phyloP scores from a whole-genome alignment of 371 early-diverging fungal genomes.

The Syncephalis fuscata region DNA sequence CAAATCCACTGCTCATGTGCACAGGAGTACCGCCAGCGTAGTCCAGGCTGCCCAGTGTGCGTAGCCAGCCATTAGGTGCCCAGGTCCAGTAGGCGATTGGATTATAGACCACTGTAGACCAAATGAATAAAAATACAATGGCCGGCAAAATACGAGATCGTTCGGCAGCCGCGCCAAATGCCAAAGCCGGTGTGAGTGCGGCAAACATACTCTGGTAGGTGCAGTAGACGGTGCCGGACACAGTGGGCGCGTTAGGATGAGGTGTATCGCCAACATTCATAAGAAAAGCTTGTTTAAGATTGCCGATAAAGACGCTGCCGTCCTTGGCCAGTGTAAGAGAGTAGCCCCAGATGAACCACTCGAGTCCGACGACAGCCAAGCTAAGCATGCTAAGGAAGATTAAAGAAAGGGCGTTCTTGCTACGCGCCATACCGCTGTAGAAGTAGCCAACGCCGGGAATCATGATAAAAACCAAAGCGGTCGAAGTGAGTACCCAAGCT shows the following conservation, averaged over 20 bases:
- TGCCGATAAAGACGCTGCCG: slow-evolving; percentile 48
- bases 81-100: slow-evolving; percentile 89
- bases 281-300: slow-evolving; percentile 53
- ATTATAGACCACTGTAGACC: slow-evolving; percentile 83
- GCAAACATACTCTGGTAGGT: slow-evolving; percentile 75
- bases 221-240: slow-evolving; percentile 55
- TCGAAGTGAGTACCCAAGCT: slow-evolving; percentile 44
- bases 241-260: slow-evolving; percentile 25
- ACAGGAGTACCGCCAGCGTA: slow-evolving; percentile 88
- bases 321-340: slow-evolving; percentile 20
- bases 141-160: slow-evolving; percentile 72
- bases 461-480: slow-evolving; percentile 74
- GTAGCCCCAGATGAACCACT: slow-evolving; percentile 38
- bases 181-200: slow-evolving; percentile 73
- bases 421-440: slow-evolving; percentile 78
- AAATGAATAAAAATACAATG: slow-evolving; percentile 77
- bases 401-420: slow-evolving; percentile 62
- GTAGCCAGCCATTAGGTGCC: slow-evolving; percentile 67
- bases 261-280: slow-evolving; percentile 33
- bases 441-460: slow-evolving; percentile 77
- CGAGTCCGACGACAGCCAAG: slow-evolving; percentile 62
- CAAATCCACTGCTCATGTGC: slow-evolving; percentile 77
- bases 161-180: slow-evolving; percentile 84
- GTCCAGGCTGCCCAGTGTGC: slow-evolving; percentile 55
- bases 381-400: slow-evolving; percentile 64